Evolutionary conservation across 2,329 filamentous ascomycete species (phyloP), one percentile per base, ranked within the genome.

Genomic region (Fusarium sororula): DNA sequence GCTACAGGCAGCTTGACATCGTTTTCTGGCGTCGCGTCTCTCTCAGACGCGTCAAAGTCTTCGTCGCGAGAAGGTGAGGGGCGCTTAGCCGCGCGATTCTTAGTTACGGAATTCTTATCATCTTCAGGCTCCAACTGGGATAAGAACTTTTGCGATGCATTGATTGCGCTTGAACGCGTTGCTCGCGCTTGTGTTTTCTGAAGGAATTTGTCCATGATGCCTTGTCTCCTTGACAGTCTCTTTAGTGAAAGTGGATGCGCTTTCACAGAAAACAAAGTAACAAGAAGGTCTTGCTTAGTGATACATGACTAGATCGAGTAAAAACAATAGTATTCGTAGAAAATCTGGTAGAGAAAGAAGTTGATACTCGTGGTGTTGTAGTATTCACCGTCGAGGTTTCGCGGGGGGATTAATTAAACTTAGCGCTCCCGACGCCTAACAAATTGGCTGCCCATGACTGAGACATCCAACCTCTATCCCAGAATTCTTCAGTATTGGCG

Each of bases 31-130:
- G 75, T 66, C 60, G 74, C 76, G 72, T 78, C 74, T 68, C 54
- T 56, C 39, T 64, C 73, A 37, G 66, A 78, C 73, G 76, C 70
- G 74, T 78, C 75, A 26, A 61, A 73, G 35, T 75, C 73, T 28
- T 75, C 59, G 28, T 75, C 69, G 3, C 38, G 64, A n/a, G 26
- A 63, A 41, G 48, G 54, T 14, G 68, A 51, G 28, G 66, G 55
- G 13, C 75, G 76, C 39, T 78, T 78, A n/a, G 37, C 22, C 17
- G 38, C 47, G 39, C 58, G 55, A 45, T 47, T 70, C 7, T 39
- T 48, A 7, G 41, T 28, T 15, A 47, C n/a, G 18, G 26, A 11
- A 9, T 37, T 6, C 11, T 39, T 24, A 28, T 74, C 73, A 5
- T 74, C 64, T 41, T 75, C 70, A 8, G 62, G 41, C 18, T 63